Percentiles rank a stretch among this genome's conserved stretches.
These are phyloP conservation scores for Hypomontagnella monticulosa DNA, from an alignment of 495 filamentous ascomycete genomes.

Conservation along the genomic window DNA sequence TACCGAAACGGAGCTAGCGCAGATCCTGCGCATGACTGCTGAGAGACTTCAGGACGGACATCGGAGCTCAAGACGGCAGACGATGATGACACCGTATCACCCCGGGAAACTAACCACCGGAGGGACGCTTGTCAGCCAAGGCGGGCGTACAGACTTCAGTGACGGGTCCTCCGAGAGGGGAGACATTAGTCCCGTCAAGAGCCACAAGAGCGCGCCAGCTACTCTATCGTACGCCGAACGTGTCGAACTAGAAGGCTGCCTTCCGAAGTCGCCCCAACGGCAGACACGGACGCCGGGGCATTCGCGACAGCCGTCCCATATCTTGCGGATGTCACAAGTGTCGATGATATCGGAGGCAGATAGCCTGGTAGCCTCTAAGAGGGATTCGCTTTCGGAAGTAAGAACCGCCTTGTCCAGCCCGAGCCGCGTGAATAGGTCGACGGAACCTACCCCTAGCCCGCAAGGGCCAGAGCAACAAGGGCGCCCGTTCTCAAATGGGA, in stretches of 20 bases:
- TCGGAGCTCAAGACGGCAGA: slow-evolving; percentile 41
- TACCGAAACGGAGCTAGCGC: slow-evolving; percentile 53
- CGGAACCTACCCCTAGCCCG: slow-evolving; percentile 29
- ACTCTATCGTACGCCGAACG: slow-evolving; percentile 24
- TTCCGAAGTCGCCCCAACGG: slow-evolving; percentile 13
- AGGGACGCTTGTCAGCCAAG: not conserved
- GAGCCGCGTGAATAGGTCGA: slow-evolving; percentile 22
- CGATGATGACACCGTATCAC: slow-evolving; percentile 23
- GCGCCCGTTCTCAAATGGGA: slow-evolving; percentile 42
- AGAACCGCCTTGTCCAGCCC: slow-evolving; percentile 40
- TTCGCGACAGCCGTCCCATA: slow-evolving; percentile 36
- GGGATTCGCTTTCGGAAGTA: slow-evolving; percentile 33
- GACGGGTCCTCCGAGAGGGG: slow-evolving; percentile 15
- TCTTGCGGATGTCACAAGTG: slow-evolving; percentile 45
- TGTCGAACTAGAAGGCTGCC: slow-evolving; percentile 27
- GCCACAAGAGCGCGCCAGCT: slow-evolving; percentile 45
- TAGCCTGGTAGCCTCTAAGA: slow-evolving; percentile 36
- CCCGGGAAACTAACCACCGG: not conserved
- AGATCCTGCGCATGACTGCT: slow-evolving; percentile 56
- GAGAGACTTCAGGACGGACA: slow-evolving; percentile 52
- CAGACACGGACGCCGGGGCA: slow-evolving; percentile 29
- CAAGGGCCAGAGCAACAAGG: slow-evolving; percentile 15
- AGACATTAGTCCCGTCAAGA: slow-evolving; percentile 39
- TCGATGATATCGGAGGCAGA: slow-evolving; percentile 51
- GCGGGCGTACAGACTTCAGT: not conserved